These are phyloP conservation scores for Triticum urartu DNA, from an alignment of 176 grass and related monocot species.

Conservation along the genomic window DNA sequence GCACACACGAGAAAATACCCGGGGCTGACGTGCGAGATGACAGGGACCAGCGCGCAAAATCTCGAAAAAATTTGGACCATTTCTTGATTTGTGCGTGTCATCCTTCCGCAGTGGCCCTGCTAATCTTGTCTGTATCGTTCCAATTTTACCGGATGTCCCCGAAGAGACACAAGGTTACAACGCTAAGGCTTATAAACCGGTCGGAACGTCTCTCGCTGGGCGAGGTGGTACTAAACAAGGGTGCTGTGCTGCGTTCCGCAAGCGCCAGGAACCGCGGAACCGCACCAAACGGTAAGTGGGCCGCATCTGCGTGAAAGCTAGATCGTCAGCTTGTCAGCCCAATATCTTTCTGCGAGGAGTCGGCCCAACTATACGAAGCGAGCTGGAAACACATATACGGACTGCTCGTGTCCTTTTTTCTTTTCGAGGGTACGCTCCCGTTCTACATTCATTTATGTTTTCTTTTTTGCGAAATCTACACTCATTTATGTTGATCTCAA, in stretches of 20 bases:
- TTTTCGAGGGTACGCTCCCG: too few relatives aligned
- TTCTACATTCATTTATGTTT: too few relatives aligned
- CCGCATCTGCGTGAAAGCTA: not conserved
- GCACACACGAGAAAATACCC: not conserved
- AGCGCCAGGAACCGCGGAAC: not conserved
- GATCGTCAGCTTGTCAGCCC: too few relatives aligned
- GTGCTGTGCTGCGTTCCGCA: not conserved
- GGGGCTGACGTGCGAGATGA: not conserved
- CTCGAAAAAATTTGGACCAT: not conserved
- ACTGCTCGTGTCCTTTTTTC: too few relatives aligned
- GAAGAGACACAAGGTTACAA: fast-evolving
- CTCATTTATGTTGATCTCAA: too few relatives aligned
- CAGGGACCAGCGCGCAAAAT: not conserved
- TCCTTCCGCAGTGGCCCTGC: not conserved
- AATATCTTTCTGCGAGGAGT: too few relatives aligned
- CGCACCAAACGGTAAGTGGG: not conserved
- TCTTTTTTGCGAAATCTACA: too few relatives aligned
- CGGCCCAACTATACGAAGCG: not conserved
- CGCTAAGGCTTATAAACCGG: not conserved
- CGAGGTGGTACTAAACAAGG: not conserved
- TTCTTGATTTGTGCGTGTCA: not conserved
- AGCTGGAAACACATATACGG: not conserved
- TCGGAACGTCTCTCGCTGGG: fast-evolving
- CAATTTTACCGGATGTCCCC: not conserved
- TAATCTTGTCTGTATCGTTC: not conserved